Evolutionary conservation across 208 protist species (phyloP).

Genomic region (Crithidia sp.): DNA sequence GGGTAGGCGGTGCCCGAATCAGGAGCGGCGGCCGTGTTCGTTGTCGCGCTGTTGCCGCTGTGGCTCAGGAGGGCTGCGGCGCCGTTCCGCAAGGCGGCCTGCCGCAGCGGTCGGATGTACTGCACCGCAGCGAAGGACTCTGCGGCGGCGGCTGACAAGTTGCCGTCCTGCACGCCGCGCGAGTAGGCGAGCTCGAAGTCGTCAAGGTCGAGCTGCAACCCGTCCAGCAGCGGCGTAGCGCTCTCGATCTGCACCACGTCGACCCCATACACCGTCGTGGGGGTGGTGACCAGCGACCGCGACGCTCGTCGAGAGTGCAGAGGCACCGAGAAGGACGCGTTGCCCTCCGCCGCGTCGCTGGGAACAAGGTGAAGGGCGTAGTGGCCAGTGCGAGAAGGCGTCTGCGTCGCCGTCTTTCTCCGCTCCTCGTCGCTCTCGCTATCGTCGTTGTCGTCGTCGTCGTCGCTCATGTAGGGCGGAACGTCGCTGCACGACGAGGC

Average conservation of each 20-base stretch:
- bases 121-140: constrained; percentile 13
- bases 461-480: not conserved
- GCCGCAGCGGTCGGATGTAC: constrained; percentile 9
- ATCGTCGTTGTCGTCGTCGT: too few species aligned
- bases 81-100: not conserved
- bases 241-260: constrained; percentile 25
- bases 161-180: constrained; percentile 6
- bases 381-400: not conserved
- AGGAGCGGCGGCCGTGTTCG: not conserved
- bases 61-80: not conserved
- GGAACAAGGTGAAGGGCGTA: not conserved
- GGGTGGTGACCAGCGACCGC: not conserved
- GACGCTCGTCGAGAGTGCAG: not conserved
- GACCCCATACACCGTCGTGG: not conserved
- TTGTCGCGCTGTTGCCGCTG: not conserved
- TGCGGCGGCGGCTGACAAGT: not conserved
- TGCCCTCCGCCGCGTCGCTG: not conserved
- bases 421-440: too few species aligned
- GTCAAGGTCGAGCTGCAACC: constrained; percentile 8
- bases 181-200: constrained; percentile 36
- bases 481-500: not conserved
- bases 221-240: not conserved
- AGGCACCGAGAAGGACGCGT: too few species aligned
- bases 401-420: too few species aligned
- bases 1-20: not conserved